Conservation (phyloP, 192 early-diverging fungal genomes). For the Linnemannia exigua region DNA sequence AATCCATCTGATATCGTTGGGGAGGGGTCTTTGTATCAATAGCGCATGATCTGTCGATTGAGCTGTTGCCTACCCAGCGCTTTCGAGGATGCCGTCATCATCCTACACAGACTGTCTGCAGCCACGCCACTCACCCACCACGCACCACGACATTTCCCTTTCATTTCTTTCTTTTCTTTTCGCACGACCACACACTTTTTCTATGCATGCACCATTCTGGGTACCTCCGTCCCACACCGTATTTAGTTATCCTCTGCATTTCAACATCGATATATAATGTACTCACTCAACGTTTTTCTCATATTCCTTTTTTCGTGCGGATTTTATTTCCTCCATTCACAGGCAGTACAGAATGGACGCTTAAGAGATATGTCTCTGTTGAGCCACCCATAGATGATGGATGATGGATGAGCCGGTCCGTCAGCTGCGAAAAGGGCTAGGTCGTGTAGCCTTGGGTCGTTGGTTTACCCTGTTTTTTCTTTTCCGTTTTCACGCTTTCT, state of each 20-base stretch:
- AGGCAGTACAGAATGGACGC: conserved; percentile 8
- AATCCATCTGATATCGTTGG: neutral
- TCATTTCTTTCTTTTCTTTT: neutral
- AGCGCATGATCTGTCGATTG: neutral
- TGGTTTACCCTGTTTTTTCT: neutral
- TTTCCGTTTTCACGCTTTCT: neutral
- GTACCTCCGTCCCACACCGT: neutral
- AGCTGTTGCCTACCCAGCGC: too few species aligned
- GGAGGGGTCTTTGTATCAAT: neutral
- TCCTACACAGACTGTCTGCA: neutral
- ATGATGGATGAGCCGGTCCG: neutral
- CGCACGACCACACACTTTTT: neutral
- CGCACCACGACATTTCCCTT: neutral
- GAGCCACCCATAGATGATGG: neutral
- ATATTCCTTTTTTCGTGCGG: neutral
- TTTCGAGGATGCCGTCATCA: too few species aligned
- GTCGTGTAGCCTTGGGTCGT: neutral
- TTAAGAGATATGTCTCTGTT: neutral
- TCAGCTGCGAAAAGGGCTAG: neutral
- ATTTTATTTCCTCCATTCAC: conserved; percentile 1
- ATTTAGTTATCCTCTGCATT: neutral
- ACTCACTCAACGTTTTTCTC: neutral
- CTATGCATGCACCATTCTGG: neutral
- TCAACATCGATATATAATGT: neutral
- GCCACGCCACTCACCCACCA: neutral